Evolutionary conservation across 1,284 basidiomycete species (phyloP).

Genomic region (Afroboletus lepidellus): DNA sequence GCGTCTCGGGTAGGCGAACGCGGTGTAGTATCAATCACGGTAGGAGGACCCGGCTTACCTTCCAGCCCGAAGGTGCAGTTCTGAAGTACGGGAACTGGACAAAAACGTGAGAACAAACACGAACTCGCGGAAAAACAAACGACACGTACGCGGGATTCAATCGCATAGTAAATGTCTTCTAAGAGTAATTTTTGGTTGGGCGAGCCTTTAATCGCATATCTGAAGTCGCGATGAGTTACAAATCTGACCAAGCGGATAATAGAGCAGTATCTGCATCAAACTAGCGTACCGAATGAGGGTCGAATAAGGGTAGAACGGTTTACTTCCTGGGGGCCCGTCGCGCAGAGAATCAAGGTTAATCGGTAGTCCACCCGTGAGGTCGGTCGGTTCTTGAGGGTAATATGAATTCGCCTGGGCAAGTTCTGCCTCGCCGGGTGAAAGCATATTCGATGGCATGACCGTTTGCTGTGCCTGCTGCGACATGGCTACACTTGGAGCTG

Average conservation of each 20-base stretch:
- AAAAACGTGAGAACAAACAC: constrained; percentile 13
- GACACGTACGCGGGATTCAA: constrained; percentile 71
- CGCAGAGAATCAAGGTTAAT: constrained; percentile 81
- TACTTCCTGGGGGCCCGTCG: constrained; percentile 79
- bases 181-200: constrained; percentile 78
- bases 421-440: constrained; percentile 43
- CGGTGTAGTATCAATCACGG: constrained; percentile 1
- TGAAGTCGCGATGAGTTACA: constrained; percentile 30
- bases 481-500: constrained; percentile 28
- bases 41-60: constrained; percentile 49
- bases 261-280: constrained; percentile 3
- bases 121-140: background rate
- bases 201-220: constrained; percentile 84
- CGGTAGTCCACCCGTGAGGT: constrained; percentile 76
- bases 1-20: constrained; percentile 32
- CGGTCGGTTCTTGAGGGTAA: constrained; percentile 67
- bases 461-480: constrained; percentile 39
- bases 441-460: constrained; percentile 46
- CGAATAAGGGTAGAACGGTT: constrained; percentile 84
- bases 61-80: constrained; percentile 80
- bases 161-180: constrained; percentile 86
- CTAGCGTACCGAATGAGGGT: constrained; percentile 73
- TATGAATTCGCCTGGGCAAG: constrained; percentile 56
- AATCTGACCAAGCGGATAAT: background rate
- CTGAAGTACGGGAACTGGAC: constrained; percentile 80